phyloP scores from a whole-genome alignment of 805 yeast species.

The Pichia insulana region DNA sequence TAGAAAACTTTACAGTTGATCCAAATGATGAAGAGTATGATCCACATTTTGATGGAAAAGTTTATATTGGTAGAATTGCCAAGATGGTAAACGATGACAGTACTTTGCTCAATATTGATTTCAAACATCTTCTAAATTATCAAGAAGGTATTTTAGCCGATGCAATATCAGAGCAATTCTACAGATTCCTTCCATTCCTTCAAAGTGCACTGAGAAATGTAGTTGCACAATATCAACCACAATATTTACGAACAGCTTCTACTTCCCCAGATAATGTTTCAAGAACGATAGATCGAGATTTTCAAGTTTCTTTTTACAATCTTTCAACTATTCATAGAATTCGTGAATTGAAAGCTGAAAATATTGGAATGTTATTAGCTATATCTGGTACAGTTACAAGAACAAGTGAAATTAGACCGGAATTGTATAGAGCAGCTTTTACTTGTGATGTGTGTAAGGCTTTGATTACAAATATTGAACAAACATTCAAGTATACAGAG shows the following conservation, averaged over 20 bases:
- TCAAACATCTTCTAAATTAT: constrained; percentile 60
- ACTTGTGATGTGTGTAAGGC: constrained; percentile 86
- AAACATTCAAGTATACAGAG: constrained; percentile 86
- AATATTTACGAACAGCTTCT: constrained; percentile 41
- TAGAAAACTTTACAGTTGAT: constrained; percentile 50
- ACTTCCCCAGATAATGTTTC: constrained; percentile 29
- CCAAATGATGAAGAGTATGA: constrained; percentile 28
- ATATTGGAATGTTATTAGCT: constrained; percentile 74
- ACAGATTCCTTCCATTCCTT: constrained; percentile 83
- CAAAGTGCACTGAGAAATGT: constrained; percentile 65
- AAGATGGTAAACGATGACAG: constrained; percentile 71
- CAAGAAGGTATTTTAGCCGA: constrained; percentile 84
- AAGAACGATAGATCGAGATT: constrained; percentile 57
- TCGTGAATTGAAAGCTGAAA: constrained; percentile 83
- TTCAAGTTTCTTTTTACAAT: constrained; percentile 84
- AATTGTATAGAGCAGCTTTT: constrained; percentile 76
- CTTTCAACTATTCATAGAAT: constrained; percentile 75
- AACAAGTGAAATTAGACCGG: constrained; percentile 95
- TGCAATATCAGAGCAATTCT: constrained; percentile 86
- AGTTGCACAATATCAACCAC: constrained; percentile 68
- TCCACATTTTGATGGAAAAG: constrained; percentile 41
- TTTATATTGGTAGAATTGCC: constrained; percentile 71
- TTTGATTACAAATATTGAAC: constrained; percentile 81
- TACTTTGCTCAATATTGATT: constrained; percentile 77
- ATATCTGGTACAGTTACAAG: constrained; percentile 94